Evolutionary conservation across 257 asterid species (phyloP).

Genomic region (Solanum chiquidenum): DNA sequence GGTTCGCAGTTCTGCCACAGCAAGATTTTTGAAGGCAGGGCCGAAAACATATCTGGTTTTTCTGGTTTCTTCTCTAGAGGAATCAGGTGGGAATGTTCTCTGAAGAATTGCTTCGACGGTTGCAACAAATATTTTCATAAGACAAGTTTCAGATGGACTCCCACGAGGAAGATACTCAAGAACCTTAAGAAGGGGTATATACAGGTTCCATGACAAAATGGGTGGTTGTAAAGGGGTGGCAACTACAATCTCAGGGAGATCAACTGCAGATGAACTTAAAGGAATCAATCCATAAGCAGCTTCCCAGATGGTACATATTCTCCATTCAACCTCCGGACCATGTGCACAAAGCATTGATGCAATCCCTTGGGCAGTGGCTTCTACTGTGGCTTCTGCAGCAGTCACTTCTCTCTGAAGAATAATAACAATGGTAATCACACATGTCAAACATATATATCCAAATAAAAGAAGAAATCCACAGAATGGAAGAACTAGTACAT

Average conservation of each 20-base stretch:
- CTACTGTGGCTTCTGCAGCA: slow-evolving; percentile 76
- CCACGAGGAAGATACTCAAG: slow-evolving; percentile 99
- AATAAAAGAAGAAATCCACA: background rate
- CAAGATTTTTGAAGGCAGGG: slow-evolving; percentile 87
- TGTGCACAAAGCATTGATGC: slow-evolving; percentile 99
- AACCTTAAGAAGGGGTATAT: slow-evolving; percentile 91
- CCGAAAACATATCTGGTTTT: slow-evolving; percentile 71
- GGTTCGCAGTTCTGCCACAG: slow-evolving; percentile 92
- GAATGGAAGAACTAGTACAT: background rate
- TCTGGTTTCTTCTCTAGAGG: slow-evolving; percentile 74
- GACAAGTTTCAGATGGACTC: slow-evolving; percentile 96
- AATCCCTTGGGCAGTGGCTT: slow-evolving; percentile 99
- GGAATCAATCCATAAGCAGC: slow-evolving; percentile 99
- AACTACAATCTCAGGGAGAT: slow-evolving; percentile 92
- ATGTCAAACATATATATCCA: background rate
- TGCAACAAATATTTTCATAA: slow-evolving; percentile 96
- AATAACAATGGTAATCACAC: background rate
- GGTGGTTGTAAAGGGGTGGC: slow-evolving; percentile 97
- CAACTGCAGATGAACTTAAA: slow-evolving; percentile 87
- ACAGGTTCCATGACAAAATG: slow-evolving; percentile 83
- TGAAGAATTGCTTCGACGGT: slow-evolving; percentile 93
- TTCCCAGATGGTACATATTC: slow-evolving; percentile 99
- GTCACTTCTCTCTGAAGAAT: slow-evolving; percentile 67
- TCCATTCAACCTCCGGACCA: slow-evolving; percentile 99
- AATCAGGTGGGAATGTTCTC: slow-evolving; percentile 88